phyloP scores from a whole-genome alignment of 1,284 basidiomycete genomes.

The Flammula alnicola region DNA sequence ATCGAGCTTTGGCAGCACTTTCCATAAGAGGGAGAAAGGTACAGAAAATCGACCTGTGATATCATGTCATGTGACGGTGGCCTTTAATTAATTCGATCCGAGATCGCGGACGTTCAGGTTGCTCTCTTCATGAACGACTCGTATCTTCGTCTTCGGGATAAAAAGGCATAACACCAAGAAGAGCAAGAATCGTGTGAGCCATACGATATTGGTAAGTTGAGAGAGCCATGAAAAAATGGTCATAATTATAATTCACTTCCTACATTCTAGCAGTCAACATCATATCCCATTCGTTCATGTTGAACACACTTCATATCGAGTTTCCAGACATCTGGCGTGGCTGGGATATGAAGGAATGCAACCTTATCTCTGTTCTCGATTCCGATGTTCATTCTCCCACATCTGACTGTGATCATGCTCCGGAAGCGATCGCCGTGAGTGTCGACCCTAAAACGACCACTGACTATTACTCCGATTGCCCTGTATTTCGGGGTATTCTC shows the following conservation, averaged over 20 bases:
- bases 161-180: no score
- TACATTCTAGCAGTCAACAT: no score
- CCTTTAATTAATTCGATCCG: no score
- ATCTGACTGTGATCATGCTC: constrained; percentile 5
- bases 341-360: constrained; percentile 37
- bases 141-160: no score
- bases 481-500: constrained; percentile 39
- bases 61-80: constrained; percentile 14
- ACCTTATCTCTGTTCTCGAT: constrained; percentile 21
- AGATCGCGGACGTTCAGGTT: no score
- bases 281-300: no score
- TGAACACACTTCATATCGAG: constrained; percentile 32
- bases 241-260: no score
- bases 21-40: background rate
- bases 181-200: no score
- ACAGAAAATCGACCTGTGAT: constrained; percentile 1
- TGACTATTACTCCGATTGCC: constrained; percentile 42
- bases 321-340: constrained; percentile 41
- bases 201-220: no score
- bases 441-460: constrained; percentile 34
- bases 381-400: constrained; percentile 12
- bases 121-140: no score
- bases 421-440: constrained; percentile 21
- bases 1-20: background rate
- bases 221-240: no score